Evolutionary conservation across 2,329 filamentous ascomycete genomes (phyloP).

Genomic region (Cladophialophora yegresii): DNA sequence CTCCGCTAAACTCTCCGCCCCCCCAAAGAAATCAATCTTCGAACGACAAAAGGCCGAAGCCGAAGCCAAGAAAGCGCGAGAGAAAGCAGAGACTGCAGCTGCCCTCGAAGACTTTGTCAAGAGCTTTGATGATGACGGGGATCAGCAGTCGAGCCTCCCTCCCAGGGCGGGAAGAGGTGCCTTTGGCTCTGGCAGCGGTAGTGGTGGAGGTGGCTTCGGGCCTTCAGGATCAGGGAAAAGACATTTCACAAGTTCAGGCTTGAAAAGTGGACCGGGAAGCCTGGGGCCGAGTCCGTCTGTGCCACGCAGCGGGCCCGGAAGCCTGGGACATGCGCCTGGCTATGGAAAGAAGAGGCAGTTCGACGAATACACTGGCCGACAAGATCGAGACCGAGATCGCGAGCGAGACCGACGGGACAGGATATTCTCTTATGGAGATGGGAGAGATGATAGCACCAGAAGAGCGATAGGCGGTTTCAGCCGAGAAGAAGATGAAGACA

Average conservation of each 20-base stretch:
- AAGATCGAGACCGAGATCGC: constrained; percentile 42
- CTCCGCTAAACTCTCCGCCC: constrained; percentile 71
- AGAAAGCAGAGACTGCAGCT: constrained; percentile 83
- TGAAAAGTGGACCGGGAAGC: constrained; percentile 54
- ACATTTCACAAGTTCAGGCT: constrained; percentile 59
- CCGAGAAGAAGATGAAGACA: constrained; percentile 19
- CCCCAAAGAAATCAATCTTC: constrained; percentile 81
- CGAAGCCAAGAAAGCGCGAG: constrained; percentile 80
- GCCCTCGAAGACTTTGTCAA: constrained; percentile 87
- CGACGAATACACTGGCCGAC: constrained; percentile 40
- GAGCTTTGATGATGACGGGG: constrained; percentile 56
- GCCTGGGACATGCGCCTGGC: constrained; percentile 57
- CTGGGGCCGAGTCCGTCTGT: constrained; percentile 44
- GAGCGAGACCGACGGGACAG: constrained; percentile 22
- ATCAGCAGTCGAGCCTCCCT: constrained; percentile 30
- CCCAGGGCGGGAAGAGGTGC: constrained; percentile 38
- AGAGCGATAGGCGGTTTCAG: constrained; percentile 12
- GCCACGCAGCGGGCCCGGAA: constrained; percentile 64
- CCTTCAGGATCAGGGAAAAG: constrained; percentile 55
- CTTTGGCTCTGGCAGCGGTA: constrained; percentile 38
- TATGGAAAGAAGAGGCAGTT: constrained; percentile 59
- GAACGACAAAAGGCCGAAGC: constrained; percentile 86
- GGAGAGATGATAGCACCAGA: constrained; percentile 13
- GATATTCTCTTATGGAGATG: constrained; percentile 27
- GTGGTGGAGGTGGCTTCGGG: constrained; percentile 37